Base-by-base conservation (phyloP, 2,329 filamentous ascomycete genomes). In the Keithomyces neogunnii region DNA sequence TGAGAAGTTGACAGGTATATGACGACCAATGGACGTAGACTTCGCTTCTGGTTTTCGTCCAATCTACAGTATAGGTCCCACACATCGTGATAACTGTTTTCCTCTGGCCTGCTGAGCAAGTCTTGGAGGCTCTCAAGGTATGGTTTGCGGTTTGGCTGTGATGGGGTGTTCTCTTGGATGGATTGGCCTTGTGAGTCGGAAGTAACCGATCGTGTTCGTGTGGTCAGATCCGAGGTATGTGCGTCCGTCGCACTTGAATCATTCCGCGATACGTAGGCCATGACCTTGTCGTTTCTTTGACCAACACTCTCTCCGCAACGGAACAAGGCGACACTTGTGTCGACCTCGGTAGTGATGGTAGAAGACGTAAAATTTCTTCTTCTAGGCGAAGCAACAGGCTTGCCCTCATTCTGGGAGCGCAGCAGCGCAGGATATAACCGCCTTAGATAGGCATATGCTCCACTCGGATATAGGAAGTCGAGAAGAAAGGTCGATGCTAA, bases 401-500 rank as follows among this genome's bases (percentile, higher is more conserved):
- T 49, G 4, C 51, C 53, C 10, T 54, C 57, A 46, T 59, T 50
- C 42, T 59, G 63, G 28, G 60, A 49, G 43, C 53, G 57, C 6
- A 60, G 59, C 2, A 65, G 43, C 28, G 55, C 56, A n/a, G 63
- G 63, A 44, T 67, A 65, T 8, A 67, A 57, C 31, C 68, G 69
- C 42, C 71, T 71, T 53, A 77, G 57, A 4, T 76, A 63, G 11
- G 69, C 64, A 10, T 72, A 51, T 9, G 75, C 69, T 8, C 70
- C 71, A 35, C 59, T 70, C 4, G 78, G 78, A 49, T 80, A 81
- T 7, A 81, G 63, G 50, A 81, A 81, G 61, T 81, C 78, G 61
- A 82, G 72, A 46, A 78, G 64, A 50, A 79, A 74, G 7, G 70
- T 59, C 4, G 77, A 78, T 31, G 76, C 72, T 39, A 65, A 65